A percentile compares a stretch with the other conserved stretches of the same genome.
Conservation (phyloP, 2,329 filamentous ascomycete genomes). For the Fusarium succisae region DNA sequence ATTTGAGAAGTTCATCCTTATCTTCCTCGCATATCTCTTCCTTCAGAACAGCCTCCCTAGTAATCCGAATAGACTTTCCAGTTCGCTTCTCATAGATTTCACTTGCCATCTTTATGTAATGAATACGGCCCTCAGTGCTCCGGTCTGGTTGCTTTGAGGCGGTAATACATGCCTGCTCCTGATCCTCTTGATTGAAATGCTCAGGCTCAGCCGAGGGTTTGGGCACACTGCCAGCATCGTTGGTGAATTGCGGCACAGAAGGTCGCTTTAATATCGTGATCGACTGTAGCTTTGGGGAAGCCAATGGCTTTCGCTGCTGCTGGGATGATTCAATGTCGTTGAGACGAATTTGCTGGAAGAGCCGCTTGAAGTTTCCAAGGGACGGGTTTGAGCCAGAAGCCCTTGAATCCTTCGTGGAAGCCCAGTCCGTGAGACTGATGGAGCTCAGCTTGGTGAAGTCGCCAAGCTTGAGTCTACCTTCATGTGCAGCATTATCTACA, state of each 20-base stretch:
- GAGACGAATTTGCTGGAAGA: slow-evolving; percentile 25
- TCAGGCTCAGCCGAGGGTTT: slow-evolving; percentile 50
- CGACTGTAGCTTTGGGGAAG: background rate
- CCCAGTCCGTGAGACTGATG: slow-evolving; percentile 9
- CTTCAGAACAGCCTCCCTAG: slow-evolving; percentile 84
- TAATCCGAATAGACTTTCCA: slow-evolving; percentile 81
- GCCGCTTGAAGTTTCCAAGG: slow-evolving; percentile 31
- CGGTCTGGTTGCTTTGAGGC: slow-evolving; percentile 87
- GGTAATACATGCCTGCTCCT: slow-evolving; percentile 89
- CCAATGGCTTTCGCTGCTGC: background rate
- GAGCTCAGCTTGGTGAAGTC: slow-evolving; percentile 23
- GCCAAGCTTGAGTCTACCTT: slow-evolving; percentile 20
- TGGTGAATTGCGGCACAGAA: background rate
- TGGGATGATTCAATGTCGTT: background rate
- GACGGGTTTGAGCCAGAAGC: background rate
- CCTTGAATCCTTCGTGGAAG: background rate
- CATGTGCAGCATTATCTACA: background rate
- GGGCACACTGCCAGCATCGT: background rate
- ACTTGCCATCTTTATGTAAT: slow-evolving; percentile 89
- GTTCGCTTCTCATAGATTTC: slow-evolving; percentile 89
- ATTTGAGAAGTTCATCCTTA: slow-evolving; percentile 78
- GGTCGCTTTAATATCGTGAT: slow-evolving; percentile 18
- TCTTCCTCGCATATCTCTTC: slow-evolving; percentile 98
- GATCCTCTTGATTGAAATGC: slow-evolving; percentile 81
- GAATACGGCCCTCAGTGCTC: slow-evolving; percentile 86